Percentiles rank a stretch among this genome's conserved stretches.
phyloP scores from a whole-genome alignment of 2,329 filamentous ascomycete genomes.

The Knufia fluminis region DNA sequence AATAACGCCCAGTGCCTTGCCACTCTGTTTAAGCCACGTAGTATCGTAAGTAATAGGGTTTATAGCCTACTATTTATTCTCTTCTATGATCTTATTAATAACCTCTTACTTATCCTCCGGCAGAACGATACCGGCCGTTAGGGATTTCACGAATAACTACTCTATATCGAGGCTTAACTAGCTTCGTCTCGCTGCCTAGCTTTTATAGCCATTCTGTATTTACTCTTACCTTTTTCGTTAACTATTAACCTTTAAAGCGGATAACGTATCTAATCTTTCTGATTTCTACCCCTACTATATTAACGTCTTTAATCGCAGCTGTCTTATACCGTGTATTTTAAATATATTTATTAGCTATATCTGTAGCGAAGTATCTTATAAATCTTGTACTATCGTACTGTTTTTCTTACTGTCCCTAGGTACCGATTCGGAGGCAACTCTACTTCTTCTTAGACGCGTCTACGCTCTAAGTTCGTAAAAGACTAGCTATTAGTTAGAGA shows the following conservation, averaged over 20 bases:
- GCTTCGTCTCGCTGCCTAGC: conserved; percentile 18
- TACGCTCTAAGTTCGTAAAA: background rate
- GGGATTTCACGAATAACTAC: conserved; percentile 19
- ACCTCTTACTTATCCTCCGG: conserved; percentile 10
- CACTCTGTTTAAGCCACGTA: conserved; percentile 20
- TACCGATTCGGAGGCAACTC: conserved; percentile 8
- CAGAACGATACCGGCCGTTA: conserved; percentile 18
- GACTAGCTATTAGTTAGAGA: too few species aligned
- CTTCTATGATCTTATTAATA: conserved; percentile 17
- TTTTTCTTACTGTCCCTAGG: background rate
- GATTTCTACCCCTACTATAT: conserved; percentile 13
- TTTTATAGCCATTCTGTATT: conserved; percentile 23
- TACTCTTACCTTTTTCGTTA: conserved; percentile 16
- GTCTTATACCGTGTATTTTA: background rate
- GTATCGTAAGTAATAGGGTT: conserved; percentile 23
- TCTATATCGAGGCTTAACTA: conserved; percentile 19
- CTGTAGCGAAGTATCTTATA: background rate
- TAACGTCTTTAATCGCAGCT: conserved; percentile 5
- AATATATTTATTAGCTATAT: conserved; percentile 2
- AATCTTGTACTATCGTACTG: background rate
- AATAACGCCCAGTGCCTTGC: conserved; percentile 19
- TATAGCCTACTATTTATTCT: conserved; percentile 17
- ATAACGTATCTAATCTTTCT: conserved; percentile 23
- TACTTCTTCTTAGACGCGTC: background rate
- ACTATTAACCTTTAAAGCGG: conserved; percentile 19